phyloP scores from a whole-genome alignment of 1,284 basidiomycete species.

The Ustilago hordei region DNA sequence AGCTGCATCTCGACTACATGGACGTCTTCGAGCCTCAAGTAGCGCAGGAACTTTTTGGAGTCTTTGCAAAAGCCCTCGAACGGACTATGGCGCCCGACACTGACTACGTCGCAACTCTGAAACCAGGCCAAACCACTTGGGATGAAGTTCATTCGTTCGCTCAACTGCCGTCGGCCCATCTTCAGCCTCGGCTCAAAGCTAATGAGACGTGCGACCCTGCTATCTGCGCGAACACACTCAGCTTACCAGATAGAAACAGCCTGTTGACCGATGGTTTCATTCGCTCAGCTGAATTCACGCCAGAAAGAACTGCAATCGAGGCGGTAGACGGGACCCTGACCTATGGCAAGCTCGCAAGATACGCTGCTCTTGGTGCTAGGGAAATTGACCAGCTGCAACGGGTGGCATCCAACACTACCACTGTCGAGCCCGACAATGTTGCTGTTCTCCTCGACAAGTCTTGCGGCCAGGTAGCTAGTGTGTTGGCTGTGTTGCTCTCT shows the following conservation, averaged over 20 bases:
- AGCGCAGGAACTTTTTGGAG: not conserved
- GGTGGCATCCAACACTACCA: not conserved
- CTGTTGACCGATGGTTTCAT: not conserved
- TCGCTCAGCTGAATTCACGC: not conserved
- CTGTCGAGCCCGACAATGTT: not conserved
- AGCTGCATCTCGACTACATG: not conserved
- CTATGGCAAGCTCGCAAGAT: not conserved
- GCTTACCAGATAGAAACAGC: not conserved
- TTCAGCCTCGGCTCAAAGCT: not conserved
- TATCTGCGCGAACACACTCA: not conserved
- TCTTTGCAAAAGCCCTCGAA: not conserved
- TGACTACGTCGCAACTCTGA: not conserved
- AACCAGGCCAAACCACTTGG: not conserved
- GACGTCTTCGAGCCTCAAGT: not conserved
- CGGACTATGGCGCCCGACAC: not conserved
- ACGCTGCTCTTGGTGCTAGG: not conserved
- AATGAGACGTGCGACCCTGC: not conserved
- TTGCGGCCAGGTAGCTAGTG: not conserved
- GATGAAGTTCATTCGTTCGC: not conserved
- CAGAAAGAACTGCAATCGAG: not conserved
- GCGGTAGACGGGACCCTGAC: not conserved
- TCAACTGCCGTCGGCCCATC: not conserved
- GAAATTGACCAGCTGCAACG: not conserved
- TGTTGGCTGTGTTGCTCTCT: not conserved
- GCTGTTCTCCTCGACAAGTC: not conserved